Evolutionary conservation across 2,329 filamentous ascomycete species (phyloP), one percentile per base, ranked within the genome.

Genomic region (Fusarium citri): DNA sequence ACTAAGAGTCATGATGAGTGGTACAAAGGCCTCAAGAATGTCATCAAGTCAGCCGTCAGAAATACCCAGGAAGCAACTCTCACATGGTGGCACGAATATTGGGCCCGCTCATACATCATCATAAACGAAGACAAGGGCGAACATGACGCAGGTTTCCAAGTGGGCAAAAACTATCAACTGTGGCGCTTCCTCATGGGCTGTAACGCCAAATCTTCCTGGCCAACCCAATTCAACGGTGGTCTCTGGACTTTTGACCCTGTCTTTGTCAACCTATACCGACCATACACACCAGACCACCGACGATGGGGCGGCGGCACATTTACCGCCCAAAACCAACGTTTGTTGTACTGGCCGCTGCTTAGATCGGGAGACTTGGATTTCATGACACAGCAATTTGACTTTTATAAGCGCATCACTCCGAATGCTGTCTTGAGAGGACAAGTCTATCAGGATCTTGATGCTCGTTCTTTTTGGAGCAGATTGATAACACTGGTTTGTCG

Each of bases 121-220:
- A 45, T 62, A 41, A 62, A 62, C 1, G 56, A 62, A 18, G 37
- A 23, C 0, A 53, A 62, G 40, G 56, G 56, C 0, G 45, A 62
- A 10, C 53, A 62, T 1, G 30, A 62, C 5, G 16, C 45, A 22
- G 59, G 59, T 2, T 62, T 62, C 3, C 59, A 62, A 9, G 59
- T 62, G 2, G 56, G 56, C 0, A 61, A 61, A 6, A 62, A 61
- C 15, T 62, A 61, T 18, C 59, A 62, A 8, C 30, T 62, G 4
- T 62, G 59, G 59, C 56, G 59, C n/a, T 62, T 61, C 11, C 56
- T 62, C 1, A 61, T 62, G 59, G 59, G 59, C 4, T 62, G 56
- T 3, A 62, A 62, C 6, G 59, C 59, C 2, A 61, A 54, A 7
- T 37, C 56, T 0, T 30, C 49, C 1, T 62, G 59, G 59, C 59